Evolutionary conservation across 202 grass and related monocot species (phyloP).

Genomic region (Carex arenaria): DNA sequence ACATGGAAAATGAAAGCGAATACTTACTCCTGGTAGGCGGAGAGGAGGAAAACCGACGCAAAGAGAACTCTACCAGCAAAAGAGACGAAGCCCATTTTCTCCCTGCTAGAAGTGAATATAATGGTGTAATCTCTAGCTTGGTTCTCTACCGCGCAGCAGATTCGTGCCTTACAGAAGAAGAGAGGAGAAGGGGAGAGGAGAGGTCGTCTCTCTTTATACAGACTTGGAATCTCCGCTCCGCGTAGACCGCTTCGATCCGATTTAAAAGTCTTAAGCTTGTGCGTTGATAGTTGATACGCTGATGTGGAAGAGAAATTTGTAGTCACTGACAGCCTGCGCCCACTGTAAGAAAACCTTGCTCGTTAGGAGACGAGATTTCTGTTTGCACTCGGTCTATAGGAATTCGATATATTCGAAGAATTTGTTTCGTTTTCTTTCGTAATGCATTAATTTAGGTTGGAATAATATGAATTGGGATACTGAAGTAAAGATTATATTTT

Average conservation of each 20-base stretch:
- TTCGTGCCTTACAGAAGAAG: background rate
- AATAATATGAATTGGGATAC: background rate
- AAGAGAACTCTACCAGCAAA: slow-evolving; percentile 86
- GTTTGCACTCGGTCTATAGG: background rate
- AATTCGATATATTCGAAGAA: background rate
- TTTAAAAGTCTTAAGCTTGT: background rate
- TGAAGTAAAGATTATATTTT: too few species aligned
- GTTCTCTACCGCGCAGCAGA: slow-evolving; percentile 1
- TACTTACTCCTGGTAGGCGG: slow-evolving; percentile 92
- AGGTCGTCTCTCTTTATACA: background rate
- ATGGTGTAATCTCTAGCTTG: background rate
- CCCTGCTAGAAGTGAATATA: background rate
- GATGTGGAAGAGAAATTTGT: background rate
- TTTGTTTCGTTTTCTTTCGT: background rate
- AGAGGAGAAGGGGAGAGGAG: background rate
- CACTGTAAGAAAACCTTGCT: background rate
- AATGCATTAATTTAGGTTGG: background rate
- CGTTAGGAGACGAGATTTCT: background rate
- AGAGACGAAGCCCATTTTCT: slow-evolving; percentile 81
- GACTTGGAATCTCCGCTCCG: background rate
- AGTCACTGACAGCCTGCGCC: background rate
- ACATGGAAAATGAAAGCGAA: background rate
- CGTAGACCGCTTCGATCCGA: slow-evolving; percentile 3
- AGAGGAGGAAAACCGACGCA: slow-evolving; percentile 78
- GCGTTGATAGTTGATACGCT: background rate